These are phyloP conservation scores for Botryotinia globosa DNA, from an alignment of 2,329 filamentous ascomycete species.

Conservation along the genomic window DNA sequence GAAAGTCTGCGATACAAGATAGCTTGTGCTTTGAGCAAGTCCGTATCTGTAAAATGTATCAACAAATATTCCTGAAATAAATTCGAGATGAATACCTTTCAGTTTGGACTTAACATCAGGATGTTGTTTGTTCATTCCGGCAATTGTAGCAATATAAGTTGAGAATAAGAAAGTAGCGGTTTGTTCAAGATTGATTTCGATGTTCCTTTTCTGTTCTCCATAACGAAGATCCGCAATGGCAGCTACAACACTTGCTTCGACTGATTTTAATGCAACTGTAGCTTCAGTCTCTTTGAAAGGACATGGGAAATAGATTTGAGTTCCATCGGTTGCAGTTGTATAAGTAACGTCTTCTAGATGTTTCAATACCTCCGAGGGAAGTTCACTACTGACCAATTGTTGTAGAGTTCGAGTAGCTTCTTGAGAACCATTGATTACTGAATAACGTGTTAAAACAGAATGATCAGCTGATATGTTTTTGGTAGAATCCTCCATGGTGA, in stretches of 20 bases:
- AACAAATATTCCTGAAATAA: background rate
- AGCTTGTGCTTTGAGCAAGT: conserved; percentile 67
- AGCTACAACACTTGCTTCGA: conserved; percentile 51
- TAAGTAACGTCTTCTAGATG: conserved; percentile 32
- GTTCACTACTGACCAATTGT: conserved; percentile 25
- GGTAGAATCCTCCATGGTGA: background rate
- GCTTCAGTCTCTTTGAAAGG: conserved; percentile 49
- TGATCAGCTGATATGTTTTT: background rate
- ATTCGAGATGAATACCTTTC: conserved; percentile 37
- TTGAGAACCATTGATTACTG: conserved; percentile 31
- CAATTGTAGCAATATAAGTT: conserved; percentile 55
- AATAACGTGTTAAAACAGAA: conserved; percentile 25
- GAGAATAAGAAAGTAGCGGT: conserved; percentile 57
- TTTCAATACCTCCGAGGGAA: conserved; percentile 28
- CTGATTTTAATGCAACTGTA: conserved; percentile 45
- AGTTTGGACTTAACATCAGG: conserved; percentile 47
- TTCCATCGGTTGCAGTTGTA: conserved; percentile 32
- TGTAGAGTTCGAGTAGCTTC: conserved; percentile 29
- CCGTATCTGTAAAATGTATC: conserved; percentile 55
- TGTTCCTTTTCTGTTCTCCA: conserved; percentile 43
- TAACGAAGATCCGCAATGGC: conserved; percentile 55
- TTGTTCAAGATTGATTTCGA: conserved; percentile 52
- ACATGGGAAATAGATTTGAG: conserved; percentile 45
- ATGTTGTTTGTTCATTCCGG: conserved; percentile 49
- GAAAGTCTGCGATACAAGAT: conserved; percentile 69